These are phyloP conservation scores for Solanum appendiculatum DNA, from an alignment of 257 asterid species.

Conservation along the genomic window DNA sequence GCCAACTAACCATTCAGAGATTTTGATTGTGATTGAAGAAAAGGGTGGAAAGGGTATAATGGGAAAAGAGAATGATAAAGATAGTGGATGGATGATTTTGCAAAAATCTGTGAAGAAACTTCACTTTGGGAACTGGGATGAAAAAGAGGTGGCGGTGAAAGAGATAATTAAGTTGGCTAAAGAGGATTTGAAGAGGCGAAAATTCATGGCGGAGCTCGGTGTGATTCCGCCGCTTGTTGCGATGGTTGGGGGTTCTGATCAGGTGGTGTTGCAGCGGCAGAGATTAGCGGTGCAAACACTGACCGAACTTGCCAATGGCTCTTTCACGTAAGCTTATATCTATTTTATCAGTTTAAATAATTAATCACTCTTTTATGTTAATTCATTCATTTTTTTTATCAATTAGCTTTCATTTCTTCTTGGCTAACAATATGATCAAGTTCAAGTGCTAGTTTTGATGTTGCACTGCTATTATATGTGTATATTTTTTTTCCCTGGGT, in stretches of 20 bases:
- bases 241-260: conserved; percentile 54
- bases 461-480: not conserved
- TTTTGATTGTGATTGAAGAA: not conserved
- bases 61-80: not conserved
- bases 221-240: conserved; percentile 82
- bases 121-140: conserved; percentile 80
- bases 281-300: conserved; percentile 56
- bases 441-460: not conserved
- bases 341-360: not conserved
- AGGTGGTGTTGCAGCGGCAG: conserved; percentile 37
- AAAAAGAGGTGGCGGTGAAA: conserved; percentile 56
- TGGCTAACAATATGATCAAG: not conserved
- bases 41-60: conserved; percentile 4
- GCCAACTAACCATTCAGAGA: not conserved
- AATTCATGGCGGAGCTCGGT: conserved; percentile 80
- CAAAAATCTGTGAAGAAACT: conserved; percentile 66
- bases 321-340: conserved; percentile 60
- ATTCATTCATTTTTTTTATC: not conserved
- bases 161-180: conserved; percentile 59
- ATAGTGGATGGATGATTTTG: conserved; percentile 33
- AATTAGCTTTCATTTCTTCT: not conserved
- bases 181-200: conserved; percentile 43
- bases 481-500: too few species aligned
- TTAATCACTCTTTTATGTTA: not conserved
- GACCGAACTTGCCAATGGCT: conserved; percentile 54